These are phyloP conservation scores for Pichia scutulata DNA, from an alignment of 805 yeast species.

Conservation along the genomic window DNA sequence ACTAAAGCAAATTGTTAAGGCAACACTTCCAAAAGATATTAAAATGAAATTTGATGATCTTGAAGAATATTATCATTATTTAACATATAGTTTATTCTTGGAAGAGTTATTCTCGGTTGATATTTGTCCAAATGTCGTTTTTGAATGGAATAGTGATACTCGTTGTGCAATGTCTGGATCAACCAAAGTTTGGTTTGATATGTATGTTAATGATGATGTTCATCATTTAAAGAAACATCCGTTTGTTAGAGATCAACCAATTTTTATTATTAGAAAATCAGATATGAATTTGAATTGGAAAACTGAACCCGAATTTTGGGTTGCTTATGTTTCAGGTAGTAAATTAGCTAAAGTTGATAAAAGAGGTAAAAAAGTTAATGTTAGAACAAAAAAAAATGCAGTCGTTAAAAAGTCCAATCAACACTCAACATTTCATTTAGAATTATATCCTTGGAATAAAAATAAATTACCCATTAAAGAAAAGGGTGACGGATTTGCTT, in stretches of 20 bases:
- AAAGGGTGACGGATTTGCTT: slow-evolving; percentile 25
- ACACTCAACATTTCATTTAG: slow-evolving; percentile 35
- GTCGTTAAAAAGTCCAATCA: slow-evolving; percentile 6
- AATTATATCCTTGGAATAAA: slow-evolving; percentile 53
- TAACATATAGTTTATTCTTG: slow-evolving; percentile 52
- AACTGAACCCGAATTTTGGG: slow-evolving; percentile 42
- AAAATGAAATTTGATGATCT: slow-evolving; percentile 36
- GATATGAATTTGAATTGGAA: slow-evolving; percentile 31
- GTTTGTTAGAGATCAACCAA: slow-evolving; percentile 49
- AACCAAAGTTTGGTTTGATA: slow-evolving; percentile 40
- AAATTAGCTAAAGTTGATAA: slow-evolving; percentile 25
- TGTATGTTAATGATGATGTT: slow-evolving; percentile 43
- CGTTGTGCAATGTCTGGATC: slow-evolving; percentile 37
- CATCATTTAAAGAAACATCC: slow-evolving; percentile 50
- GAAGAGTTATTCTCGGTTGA: slow-evolving; percentile 50
- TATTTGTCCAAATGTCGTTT: slow-evolving; percentile 39
- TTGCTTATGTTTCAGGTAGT: slow-evolving; percentile 39
- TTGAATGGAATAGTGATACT: slow-evolving; percentile 19
- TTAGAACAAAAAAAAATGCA: slow-evolving; percentile 10
- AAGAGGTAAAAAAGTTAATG: slow-evolving; percentile 17
- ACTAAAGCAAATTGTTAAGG: slow-evolving; percentile 15
- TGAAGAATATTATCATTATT: slow-evolving; percentile 46
- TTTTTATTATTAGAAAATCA: slow-evolving; percentile 40
- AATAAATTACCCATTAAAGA: slow-evolving; percentile 19
- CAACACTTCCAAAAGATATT: slow-evolving; percentile 16